These are phyloP conservation scores for Wallacemonas sp. DNA, from an alignment of 208 protist genomes.

Conservation along the genomic window DNA sequence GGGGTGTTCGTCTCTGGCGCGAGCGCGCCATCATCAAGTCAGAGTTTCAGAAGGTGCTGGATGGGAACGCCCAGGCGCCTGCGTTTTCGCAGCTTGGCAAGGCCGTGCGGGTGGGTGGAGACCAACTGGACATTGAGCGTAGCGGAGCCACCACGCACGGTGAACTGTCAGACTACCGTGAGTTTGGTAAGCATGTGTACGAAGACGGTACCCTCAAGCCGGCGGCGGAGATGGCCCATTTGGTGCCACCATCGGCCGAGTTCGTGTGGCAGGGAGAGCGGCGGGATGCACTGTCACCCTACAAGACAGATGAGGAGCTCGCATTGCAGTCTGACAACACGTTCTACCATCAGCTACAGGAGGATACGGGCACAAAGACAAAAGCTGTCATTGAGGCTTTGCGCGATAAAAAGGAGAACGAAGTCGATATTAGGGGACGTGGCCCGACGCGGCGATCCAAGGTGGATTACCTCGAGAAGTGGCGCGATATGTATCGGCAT, in stretches of 20 bases:
- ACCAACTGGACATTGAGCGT: conserved; percentile 85
- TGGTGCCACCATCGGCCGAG: conserved; percentile 66
- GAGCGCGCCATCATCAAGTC: conserved; percentile 72
- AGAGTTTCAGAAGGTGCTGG: conserved; percentile 60
- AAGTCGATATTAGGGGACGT: conserved; percentile 37
- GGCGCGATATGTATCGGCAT: conserved; percentile 90
- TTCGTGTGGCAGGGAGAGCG: conserved; percentile 79
- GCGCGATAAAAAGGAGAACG: conserved; percentile 52
- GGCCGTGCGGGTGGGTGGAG: conserved; percentile 47
- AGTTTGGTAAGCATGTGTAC: conserved; percentile 67
- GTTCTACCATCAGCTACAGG: conserved; percentile 63
- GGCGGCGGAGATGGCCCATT: conserved; percentile 55
- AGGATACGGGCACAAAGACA: conserved; percentile 41
- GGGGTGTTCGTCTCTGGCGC: conserved; percentile 85
- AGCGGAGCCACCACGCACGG: conserved; percentile 58
- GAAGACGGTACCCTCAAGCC: conserved; percentile 67
- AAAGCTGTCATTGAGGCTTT: conserved; percentile 57
- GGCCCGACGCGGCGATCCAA: conserved; percentile 74
- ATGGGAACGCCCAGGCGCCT: conserved; percentile 37
- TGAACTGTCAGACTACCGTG: conserved; percentile 69
- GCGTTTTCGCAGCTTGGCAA: conserved; percentile 61
- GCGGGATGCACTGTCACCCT: conserved; percentile 65
- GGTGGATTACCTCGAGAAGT: conserved; percentile 90
- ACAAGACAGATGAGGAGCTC: conserved; percentile 87
- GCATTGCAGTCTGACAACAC: conserved; percentile 83